Conservation (phyloP, 78 protist species). For the Bodo saltans region DNA sequence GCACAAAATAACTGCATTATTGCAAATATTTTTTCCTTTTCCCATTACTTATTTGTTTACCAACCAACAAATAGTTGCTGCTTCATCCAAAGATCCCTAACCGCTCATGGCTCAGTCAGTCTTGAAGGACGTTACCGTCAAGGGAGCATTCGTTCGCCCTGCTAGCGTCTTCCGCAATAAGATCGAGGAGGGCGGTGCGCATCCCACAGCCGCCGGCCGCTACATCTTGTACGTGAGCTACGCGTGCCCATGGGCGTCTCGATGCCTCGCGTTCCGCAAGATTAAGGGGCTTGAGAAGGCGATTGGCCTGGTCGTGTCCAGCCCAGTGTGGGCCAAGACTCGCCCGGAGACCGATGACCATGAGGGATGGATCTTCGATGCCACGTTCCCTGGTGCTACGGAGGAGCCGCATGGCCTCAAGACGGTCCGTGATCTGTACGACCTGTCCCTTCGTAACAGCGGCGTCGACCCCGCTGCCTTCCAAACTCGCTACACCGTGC, state of each 20-base stretch:
- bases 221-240: slow-evolving; percentile 62
- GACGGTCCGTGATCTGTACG: slow-evolving; percentile 42
- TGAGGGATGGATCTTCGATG: slow-evolving; percentile 13
- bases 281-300: slow-evolving; percentile 67
- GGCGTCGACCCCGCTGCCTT: slow-evolving; percentile 23
- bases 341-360: background rate
- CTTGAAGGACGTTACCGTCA: background rate
- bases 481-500: slow-evolving; percentile 65
- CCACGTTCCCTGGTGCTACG: background rate
- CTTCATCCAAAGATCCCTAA: too few species aligned
- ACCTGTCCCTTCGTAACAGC: slow-evolving; percentile 21
- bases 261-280: slow-evolving; percentile 37
- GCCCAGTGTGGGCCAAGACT: slow-evolving; percentile 28
- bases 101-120: background rate
- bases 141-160: slow-evolving; percentile 39
- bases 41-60: too few species aligned
- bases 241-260: slow-evolving; percentile 76
- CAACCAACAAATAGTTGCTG: too few species aligned
- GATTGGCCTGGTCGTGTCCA: slow-evolving; percentile 46
- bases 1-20: too few species aligned
- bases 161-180: slow-evolving; percentile 1
- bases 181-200: background rate
- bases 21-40: too few species aligned
- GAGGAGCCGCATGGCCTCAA: slow-evolving; percentile 24
- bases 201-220: slow-evolving; percentile 51